Conservation (phyloP, 2,329 filamentous ascomycete species). For the Aspergillus hiratsukae region DNA sequence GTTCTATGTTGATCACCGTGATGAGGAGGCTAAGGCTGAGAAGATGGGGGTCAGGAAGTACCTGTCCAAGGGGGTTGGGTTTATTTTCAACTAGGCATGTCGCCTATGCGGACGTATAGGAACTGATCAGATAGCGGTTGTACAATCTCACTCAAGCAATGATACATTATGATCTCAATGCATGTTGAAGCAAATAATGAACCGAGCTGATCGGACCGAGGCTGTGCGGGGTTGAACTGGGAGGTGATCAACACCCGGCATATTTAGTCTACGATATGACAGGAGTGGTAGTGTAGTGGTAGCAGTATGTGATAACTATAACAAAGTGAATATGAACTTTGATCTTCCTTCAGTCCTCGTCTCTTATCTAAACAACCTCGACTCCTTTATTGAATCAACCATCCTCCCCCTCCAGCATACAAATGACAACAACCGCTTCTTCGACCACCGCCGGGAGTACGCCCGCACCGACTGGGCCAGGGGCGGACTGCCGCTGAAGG, state of each 20-base stretch:
- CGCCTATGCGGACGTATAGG: background rate
- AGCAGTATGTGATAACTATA: background rate
- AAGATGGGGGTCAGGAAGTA: slow-evolving; percentile 3
- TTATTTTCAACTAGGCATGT: slow-evolving; percentile 3
- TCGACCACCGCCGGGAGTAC: slow-evolving; percentile 61
- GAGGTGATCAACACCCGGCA: background rate
- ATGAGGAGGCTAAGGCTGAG: slow-evolving; percentile 11
- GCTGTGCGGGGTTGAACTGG: background rate
- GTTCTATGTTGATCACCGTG: slow-evolving; percentile 9
- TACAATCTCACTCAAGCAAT: background rate
- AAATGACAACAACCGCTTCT: slow-evolving; percentile 60
- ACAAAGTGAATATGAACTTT: slow-evolving; percentile 49
- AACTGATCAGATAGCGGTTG: background rate
- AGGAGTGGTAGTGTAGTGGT: background rate
- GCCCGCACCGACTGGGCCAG: slow-evolving; percentile 59
- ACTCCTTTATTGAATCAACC: slow-evolving; percentile 53
- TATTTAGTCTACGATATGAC: too few relatives aligned
- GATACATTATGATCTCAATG: background rate
- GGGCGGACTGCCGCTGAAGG: slow-evolving; percentile 51
- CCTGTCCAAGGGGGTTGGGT: slow-evolving; percentile 3
- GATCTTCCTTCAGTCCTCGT: slow-evolving; percentile 50
- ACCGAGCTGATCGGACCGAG: background rate
- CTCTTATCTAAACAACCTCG: slow-evolving; percentile 47
- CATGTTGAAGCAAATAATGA: background rate
- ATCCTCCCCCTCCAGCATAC: slow-evolving; percentile 43